Conservation (phyloP, 768 basidiomycete species). For the Infundibulicybe gibba region DNA sequence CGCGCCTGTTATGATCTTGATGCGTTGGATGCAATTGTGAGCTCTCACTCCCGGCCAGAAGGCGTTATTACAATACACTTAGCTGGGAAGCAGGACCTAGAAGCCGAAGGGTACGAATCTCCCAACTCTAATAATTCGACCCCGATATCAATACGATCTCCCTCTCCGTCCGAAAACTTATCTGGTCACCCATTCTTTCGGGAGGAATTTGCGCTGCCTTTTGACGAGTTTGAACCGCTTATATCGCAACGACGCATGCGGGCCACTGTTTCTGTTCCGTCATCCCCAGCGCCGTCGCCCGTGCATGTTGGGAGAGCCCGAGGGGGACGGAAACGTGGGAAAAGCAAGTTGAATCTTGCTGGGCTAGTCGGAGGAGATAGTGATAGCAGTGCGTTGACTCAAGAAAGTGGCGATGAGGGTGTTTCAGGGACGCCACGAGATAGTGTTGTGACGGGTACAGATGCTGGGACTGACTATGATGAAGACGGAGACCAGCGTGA, state of each 20-base stretch:
- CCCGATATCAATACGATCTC: constrained; percentile 55
- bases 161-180: constrained; percentile 68
- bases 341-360: constrained; percentile 59
- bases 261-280: constrained; percentile 58
- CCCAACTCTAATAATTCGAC: constrained; percentile 36
- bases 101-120: constrained; percentile 41
- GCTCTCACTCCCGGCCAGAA: constrained; percentile 17
- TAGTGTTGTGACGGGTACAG: constrained; percentile 69
- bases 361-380: constrained; percentile 81
- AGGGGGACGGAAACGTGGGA: constrained; percentile 35
- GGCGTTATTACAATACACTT: constrained; percentile 7
- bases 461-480: constrained; percentile 63
- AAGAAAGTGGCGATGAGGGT: constrained; percentile 78
- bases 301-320: constrained; percentile 20
- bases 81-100: constrained; percentile 31
- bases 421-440: constrained; percentile 55
- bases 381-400: constrained; percentile 79
- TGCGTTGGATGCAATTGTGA: constrained; percentile 65
- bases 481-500: constrained; percentile 68
- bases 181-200: constrained; percentile 69
- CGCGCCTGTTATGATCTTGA: constrained; percentile 71
- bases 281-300: constrained; percentile 50
- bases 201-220: constrained; percentile 61
- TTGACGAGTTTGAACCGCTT: constrained; percentile 56
- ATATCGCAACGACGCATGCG: constrained; percentile 63